phyloP scores from a whole-genome alignment of 176 grass and related monocot species.

The Poa annua region DNA sequence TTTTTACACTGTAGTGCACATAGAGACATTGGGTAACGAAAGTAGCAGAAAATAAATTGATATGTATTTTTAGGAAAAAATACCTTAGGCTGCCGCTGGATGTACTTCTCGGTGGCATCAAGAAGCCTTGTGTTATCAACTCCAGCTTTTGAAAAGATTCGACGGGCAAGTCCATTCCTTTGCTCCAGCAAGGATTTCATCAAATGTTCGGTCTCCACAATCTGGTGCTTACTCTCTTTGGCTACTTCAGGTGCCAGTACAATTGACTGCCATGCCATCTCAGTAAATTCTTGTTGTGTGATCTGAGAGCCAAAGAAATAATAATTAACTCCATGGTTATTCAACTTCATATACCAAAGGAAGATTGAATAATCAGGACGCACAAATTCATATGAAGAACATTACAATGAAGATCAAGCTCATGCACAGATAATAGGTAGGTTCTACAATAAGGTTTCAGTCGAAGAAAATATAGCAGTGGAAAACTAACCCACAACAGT shows the following conservation, averaged over 20 bases:
- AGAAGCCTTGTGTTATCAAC: constrained; percentile 94
- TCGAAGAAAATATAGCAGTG: background rate
- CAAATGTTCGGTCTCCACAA: constrained; percentile 94
- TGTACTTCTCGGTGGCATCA: constrained; percentile 84
- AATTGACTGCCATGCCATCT: constrained; percentile 96
- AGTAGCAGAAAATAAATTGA: background rate
- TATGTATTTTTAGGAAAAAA: constrained; percentile 6
- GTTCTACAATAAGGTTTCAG: background rate
- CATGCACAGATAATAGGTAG: background rate
- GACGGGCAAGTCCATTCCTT: constrained; percentile 90
- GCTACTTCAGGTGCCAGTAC: constrained; percentile 84
- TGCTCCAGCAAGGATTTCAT: constrained; percentile 98
- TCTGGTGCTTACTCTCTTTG: constrained; percentile 97
- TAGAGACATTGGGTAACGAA: background rate
- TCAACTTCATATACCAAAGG: background rate
- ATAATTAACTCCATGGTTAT: background rate
- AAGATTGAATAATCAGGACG: background rate
- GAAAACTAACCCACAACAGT: background rate
- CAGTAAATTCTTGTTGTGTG: constrained; percentile 98
- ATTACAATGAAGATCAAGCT: background rate
- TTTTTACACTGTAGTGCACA: background rate
- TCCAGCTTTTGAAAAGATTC: constrained; percentile 95
- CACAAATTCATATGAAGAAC: background rate
- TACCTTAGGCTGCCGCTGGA: constrained; percentile 97
- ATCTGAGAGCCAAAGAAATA: constrained; percentile 52